These are phyloP conservation scores for Aurantiochytrium sp. DNA, from an alignment of 108 stramenopile genomes.

Conservation along the genomic window DNA sequence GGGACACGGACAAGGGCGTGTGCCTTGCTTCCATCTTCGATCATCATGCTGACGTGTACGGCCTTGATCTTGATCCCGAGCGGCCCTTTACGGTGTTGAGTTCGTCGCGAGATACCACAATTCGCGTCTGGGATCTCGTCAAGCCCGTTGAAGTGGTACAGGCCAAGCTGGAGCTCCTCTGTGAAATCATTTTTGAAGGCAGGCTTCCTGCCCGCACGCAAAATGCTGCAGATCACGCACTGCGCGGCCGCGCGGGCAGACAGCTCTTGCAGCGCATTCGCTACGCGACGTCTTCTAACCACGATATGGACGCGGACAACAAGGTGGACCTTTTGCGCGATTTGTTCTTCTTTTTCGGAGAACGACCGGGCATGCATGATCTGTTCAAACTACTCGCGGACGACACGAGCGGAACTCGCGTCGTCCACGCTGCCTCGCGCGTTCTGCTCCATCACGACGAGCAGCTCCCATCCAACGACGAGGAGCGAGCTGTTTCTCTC, in stretches of 20 bases:
- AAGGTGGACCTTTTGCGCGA: not conserved
- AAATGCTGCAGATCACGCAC: not conserved
- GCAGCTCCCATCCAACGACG: not conserved
- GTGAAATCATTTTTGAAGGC: not conserved
- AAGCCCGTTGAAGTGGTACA: not conserved
- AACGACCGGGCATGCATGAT: not conserved
- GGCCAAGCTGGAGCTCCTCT: not conserved
- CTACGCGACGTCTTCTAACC: not conserved
- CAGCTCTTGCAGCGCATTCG: not conserved
- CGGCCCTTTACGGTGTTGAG: not conserved
- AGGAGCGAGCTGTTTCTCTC: not conserved
- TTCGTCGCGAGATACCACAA: not conserved
- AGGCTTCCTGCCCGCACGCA: not conserved
- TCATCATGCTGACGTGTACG: slow-evolving; percentile 7
- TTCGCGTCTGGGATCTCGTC: not conserved
- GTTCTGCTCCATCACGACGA: not conserved
- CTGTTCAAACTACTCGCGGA: not conserved
- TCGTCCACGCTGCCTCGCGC: not conserved
- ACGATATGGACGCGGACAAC: not conserved
- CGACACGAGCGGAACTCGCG: not conserved
- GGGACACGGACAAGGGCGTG: not conserved
- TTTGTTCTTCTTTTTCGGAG: not conserved
- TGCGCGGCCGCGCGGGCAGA: not conserved
- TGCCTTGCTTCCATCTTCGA: not conserved
- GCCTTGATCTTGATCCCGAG: not conserved